Evolutionary conservation across 768 basidiomycete species (phyloP).

Genomic region (Suillus weaverae): DNA sequence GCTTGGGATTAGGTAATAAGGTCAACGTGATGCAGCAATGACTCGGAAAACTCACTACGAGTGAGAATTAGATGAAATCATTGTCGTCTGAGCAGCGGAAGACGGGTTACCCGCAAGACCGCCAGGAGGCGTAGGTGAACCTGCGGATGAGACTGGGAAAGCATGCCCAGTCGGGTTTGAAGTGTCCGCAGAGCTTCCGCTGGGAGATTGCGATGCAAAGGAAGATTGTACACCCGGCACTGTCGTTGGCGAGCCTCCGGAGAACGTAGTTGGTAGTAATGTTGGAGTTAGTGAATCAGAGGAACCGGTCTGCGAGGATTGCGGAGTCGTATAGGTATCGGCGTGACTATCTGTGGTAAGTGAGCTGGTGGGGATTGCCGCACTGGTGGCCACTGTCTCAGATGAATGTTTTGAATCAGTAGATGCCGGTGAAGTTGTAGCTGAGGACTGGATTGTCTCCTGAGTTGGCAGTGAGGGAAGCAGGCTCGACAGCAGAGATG

Average conservation of each 20-base stretch:
- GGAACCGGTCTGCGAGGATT: neutral
- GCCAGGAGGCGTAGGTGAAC: neutral
- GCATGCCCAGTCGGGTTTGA: neutral
- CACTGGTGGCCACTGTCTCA: neutral
- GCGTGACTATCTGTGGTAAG: neutral
- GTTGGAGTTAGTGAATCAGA: neutral
- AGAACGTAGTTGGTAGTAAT: neutral
- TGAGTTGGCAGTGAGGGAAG: neutral
- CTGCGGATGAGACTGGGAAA: neutral
- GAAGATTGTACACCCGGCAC: neutral
- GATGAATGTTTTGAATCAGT: neutral
- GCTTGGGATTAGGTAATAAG: neutral
- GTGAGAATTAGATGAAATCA: too few species aligned
- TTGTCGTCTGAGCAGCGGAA: neutral
- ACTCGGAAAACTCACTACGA: neutral
- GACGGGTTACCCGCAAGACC: neutral
- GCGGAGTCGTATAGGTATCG: neutral
- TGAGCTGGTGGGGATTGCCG: neutral
- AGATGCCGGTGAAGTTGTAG: neutral
- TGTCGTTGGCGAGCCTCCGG: neutral
- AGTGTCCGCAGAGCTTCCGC: too few species aligned
- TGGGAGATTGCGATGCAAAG: neutral
- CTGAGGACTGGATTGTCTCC: neutral
- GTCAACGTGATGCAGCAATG: neutral
- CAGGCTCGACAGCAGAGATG: neutral